Evolutionary conservation across 768 basidiomycete species (phyloP).

Genomic region (Amanita molliuscula): DNA sequence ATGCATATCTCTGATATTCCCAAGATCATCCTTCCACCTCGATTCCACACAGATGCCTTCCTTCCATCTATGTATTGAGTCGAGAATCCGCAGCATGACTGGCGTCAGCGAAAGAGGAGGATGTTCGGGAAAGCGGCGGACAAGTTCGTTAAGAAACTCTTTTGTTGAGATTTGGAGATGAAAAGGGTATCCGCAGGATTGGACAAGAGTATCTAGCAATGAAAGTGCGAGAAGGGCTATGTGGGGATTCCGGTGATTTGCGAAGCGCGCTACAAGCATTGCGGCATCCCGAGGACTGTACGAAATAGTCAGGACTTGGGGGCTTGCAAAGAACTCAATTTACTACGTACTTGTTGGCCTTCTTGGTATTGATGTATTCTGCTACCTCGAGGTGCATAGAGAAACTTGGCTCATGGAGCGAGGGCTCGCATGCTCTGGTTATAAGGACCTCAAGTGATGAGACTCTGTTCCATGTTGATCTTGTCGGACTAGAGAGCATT

Average conservation of each 20-base stretch:
- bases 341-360: constrained; percentile 79
- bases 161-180: constrained; percentile 96
- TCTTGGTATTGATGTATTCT: constrained; percentile 88
- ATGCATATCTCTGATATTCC: constrained; percentile 98
- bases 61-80: constrained; percentile 91
- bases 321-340: neutral
- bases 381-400: constrained; percentile 88
- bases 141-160: constrained; percentile 97
- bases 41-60: constrained; percentile 82
- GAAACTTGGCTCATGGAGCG: constrained; percentile 83
- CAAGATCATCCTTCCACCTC: constrained; percentile 92
- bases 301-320: constrained; percentile 1
- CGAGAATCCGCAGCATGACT: constrained; percentile 90
- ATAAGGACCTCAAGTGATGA: constrained; percentile 65
- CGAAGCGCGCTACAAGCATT: constrained; percentile 71
- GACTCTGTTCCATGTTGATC: constrained; percentile 37
- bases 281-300: constrained; percentile 84
- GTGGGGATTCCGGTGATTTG: constrained; percentile 91
- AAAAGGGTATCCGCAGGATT: constrained; percentile 94
- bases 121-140: constrained; percentile 93
- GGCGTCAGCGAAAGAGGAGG: constrained; percentile 92
- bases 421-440: constrained; percentile 80
- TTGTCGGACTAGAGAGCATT: constrained; percentile 43
- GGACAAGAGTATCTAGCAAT: constrained; percentile 85
- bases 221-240: constrained; percentile 78